Evolutionary conservation across 2,329 filamentous ascomycete species (phyloP).

Genomic region (Dothistroma septosporum): DNA sequence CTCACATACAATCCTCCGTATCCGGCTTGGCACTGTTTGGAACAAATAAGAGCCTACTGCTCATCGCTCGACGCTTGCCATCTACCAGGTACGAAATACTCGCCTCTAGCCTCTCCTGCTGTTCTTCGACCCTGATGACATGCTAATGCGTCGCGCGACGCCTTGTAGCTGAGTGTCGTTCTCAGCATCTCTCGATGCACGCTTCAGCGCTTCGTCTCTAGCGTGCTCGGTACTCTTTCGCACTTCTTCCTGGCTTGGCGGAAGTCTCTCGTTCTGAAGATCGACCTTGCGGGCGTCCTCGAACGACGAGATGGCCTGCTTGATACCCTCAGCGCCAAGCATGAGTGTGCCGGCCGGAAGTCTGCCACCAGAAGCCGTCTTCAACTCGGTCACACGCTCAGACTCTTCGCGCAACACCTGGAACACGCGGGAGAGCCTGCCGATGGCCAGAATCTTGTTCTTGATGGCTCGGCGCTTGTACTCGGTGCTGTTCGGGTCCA

Average conservation of each 20-base stretch:
- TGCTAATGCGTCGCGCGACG: constrained; percentile 88
- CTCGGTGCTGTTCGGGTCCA: constrained; percentile 82
- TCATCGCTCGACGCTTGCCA: background rate
- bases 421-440: constrained; percentile 93
- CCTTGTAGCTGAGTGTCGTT: constrained; percentile 85
- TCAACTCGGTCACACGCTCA: constrained; percentile 93
- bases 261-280: constrained; percentile 89
- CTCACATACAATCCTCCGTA: background rate
- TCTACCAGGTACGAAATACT: background rate
- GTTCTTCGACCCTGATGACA: constrained; percentile 58
- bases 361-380: constrained; percentile 89
- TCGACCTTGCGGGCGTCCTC: constrained; percentile 97
- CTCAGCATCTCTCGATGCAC: constrained; percentile 81
- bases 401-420: constrained; percentile 97
- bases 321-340: constrained; percentile 96
- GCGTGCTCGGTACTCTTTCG: constrained; percentile 76
- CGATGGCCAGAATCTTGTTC: constrained; percentile 99
- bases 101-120: constrained; percentile 1
- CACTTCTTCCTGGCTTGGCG: constrained; percentile 89
- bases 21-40: background rate
- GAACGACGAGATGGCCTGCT: constrained; percentile 94
- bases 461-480: constrained; percentile 96
- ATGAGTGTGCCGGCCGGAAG: constrained; percentile 94
- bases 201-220: constrained; percentile 75
- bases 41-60: background rate